Percentiles rank a stretch among this genome's conserved stretches.
phyloP scores from a whole-genome alignment of 2,329 filamentous ascomycete species.

The Curvularia hawaiiensis region DNA sequence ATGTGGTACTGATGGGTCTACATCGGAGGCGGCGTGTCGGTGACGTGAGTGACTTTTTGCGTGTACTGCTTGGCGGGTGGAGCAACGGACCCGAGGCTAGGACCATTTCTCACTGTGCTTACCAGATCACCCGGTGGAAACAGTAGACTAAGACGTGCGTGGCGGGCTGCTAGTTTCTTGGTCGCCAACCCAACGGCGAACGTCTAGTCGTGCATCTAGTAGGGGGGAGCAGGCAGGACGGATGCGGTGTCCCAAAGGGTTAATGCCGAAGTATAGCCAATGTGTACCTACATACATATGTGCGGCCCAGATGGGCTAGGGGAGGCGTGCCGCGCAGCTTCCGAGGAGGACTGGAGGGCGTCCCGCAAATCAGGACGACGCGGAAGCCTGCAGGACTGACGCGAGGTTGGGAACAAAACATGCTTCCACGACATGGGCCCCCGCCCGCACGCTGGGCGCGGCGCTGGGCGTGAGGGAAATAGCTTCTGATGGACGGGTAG shows the following conservation, averaged over 20 bases:
- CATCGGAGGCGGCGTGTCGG: slow-evolving; percentile 11
- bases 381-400: neutral
- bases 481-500: slow-evolving; percentile 13
- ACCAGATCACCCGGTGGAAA: slow-evolving; percentile 14
- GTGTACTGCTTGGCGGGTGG: slow-evolving; percentile 15
- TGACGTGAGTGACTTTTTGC: slow-evolving; percentile 18
- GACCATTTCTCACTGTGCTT: slow-evolving; percentile 7
- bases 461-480: slow-evolving; percentile 16
- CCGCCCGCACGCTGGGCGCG: slow-evolving; percentile 29
- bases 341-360: no score
- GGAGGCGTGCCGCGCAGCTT: neutral
- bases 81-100: slow-evolving; percentile 9
- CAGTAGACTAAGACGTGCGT: slow-evolving; percentile 4
- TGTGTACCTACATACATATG: slow-evolving; percentile 7
- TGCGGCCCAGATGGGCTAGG: neutral
- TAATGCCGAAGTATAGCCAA: slow-evolving; percentile 31
- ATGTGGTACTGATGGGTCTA: slow-evolving; percentile 7
- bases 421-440: slow-evolving; percentile 29
- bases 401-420: slow-evolving; percentile 23
- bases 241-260: slow-evolving; percentile 6
- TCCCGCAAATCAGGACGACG: neutral
- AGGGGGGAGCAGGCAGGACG: slow-evolving; percentile 5
- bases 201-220: slow-evolving; percentile 3
- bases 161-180: neutral
- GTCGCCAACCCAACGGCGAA: slow-evolving; percentile 12